Evolutionary conservation across 2,329 filamentous ascomycete species (phyloP).

Genomic region (Penicillium sp.): DNA sequence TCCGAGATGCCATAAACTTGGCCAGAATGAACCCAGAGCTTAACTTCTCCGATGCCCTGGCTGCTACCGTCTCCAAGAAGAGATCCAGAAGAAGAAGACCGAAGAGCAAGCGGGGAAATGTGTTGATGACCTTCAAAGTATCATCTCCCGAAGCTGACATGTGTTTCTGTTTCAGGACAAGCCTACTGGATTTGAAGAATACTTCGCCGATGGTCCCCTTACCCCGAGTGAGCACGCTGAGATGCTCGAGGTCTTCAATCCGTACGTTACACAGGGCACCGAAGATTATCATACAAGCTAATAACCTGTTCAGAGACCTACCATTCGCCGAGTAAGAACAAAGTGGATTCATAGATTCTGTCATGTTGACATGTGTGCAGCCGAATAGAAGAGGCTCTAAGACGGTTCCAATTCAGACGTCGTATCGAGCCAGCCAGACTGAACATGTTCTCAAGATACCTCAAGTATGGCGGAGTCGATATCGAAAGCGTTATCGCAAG

Average conservation of each 20-base stretch:
- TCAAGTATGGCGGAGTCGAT: constrained; percentile 79
- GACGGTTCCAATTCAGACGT: constrained; percentile 73
- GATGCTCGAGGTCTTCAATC: constrained; percentile 67
- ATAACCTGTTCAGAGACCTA: constrained; percentile 27
- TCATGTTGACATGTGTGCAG: constrained; percentile 41
- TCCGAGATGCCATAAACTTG: background rate
- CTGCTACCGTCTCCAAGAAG: constrained; percentile 13
- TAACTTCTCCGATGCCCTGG: background rate
- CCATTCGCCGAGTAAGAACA: constrained; percentile 57
- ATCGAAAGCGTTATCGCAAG: constrained; percentile 61
- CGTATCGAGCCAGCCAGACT: constrained; percentile 65
- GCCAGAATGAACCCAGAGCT: background rate
- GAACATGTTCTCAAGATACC: constrained; percentile 72
- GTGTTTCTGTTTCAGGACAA: constrained; percentile 31
- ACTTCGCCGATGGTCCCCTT: constrained; percentile 74
- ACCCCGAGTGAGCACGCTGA: constrained; percentile 66
- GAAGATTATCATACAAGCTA: background rate
- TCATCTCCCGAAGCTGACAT: background rate
- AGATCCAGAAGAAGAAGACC: constrained; percentile 37
- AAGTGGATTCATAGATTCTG: background rate
- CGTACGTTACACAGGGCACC: constrained; percentile 45
- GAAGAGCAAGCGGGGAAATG: constrained; percentile 39
- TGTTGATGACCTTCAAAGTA: background rate
- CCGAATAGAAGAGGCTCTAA: constrained; percentile 81
- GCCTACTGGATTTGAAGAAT: constrained; percentile 73